These are phyloP conservation scores for Penicillium robsamsonii DNA, from an alignment of 495 filamentous ascomycete genomes.

Conservation along the genomic window DNA sequence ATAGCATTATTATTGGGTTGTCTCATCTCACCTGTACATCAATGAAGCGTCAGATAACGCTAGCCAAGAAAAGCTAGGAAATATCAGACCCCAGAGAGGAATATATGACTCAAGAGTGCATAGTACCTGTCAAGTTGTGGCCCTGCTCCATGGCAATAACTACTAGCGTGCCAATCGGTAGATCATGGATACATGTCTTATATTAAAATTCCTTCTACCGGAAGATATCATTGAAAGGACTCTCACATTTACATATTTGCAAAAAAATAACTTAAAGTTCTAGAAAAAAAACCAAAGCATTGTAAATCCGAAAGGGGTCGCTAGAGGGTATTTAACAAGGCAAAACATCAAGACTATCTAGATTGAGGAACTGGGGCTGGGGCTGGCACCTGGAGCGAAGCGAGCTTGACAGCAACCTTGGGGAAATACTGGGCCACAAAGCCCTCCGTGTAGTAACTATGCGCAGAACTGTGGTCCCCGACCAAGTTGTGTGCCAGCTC, in stretches of 20 bases:
- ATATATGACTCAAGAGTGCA: not conserved
- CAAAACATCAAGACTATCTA: slow-evolving; percentile 3
- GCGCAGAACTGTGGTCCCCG: slow-evolving; percentile 70
- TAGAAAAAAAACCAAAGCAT: not conserved
- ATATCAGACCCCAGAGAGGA: not conserved
- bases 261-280: not conserved
- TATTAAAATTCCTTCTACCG: not conserved
- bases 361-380: not conserved
- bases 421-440: slow-evolving; percentile 55
- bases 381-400: slow-evolving; percentile 13
- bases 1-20: not conserved
- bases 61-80: not conserved
- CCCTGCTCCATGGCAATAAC: too few species aligned
- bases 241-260: not conserved
- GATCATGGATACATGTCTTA: not conserved
- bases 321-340: slow-evolving; percentile 16
- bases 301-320: not conserved
- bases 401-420: slow-evolving; percentile 44
- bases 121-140: not conserved
- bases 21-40: not conserved
- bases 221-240: not conserved
- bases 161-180: too few species aligned
- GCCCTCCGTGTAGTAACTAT: slow-evolving; percentile 72
- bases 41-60: not conserved
- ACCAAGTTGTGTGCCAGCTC: slow-evolving; percentile 95